Evolutionary conservation across 805 yeast genomes (phyloP).

Genomic region (Nakazawaea ernobii): DNA sequence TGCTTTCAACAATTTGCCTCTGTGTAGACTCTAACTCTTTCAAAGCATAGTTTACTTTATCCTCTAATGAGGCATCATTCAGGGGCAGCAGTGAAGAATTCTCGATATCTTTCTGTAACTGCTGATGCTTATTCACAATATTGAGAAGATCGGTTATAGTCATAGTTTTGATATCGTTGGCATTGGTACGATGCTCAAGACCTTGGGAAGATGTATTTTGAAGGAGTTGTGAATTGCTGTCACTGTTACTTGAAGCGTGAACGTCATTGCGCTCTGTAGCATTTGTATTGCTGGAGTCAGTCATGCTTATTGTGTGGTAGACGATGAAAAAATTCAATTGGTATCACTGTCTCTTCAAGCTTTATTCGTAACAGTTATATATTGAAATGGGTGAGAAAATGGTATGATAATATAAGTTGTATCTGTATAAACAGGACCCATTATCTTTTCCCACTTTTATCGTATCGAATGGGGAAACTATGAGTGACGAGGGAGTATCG

Average conservation of each 20-base stretch:
- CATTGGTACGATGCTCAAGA: not conserved
- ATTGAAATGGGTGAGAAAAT: too few species aligned
- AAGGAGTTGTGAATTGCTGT: not conserved
- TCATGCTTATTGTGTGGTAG: too few species aligned
- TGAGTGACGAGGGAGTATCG: too few species aligned
- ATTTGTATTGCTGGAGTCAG: not conserved
- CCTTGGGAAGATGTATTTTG: not conserved
- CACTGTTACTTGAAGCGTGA: not conserved
- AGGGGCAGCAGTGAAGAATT: not conserved
- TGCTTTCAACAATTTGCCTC: not conserved
- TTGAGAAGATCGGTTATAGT: conserved; percentile 5
- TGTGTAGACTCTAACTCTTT: conserved; percentile 1
- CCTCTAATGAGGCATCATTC: conserved; percentile 3
- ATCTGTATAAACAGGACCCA: too few species aligned
- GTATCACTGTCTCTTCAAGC: too few species aligned
- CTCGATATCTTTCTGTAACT: not conserved
- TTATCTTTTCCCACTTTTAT: too few species aligned
- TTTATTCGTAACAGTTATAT: too few species aligned
- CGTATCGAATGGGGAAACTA: too few species aligned
- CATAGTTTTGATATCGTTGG: conserved; percentile 1
- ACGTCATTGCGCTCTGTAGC: not conserved
- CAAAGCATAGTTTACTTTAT: conserved; percentile 1
- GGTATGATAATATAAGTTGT: too few species aligned
- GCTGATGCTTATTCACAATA: conserved; percentile 1
- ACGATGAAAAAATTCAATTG: too few species aligned